Base-by-base conservation (phyloP, 192 early-diverging fungal species). In the Rhizoclosmatium globosum region DNA sequence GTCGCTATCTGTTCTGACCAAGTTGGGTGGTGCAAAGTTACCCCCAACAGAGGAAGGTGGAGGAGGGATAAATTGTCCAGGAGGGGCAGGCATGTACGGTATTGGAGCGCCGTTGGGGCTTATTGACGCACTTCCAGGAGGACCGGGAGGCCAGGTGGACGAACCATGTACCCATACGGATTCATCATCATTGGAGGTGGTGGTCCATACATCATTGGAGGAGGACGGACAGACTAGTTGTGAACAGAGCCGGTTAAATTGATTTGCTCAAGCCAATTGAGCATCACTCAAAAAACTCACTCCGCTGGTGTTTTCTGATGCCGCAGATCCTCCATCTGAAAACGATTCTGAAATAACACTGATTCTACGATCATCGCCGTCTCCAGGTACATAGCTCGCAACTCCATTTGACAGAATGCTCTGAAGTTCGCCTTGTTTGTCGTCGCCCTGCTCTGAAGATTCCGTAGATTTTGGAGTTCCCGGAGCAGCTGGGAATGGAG, bases 121-220 rank as follows among this genome's bases (percentile, higher is more conserved):
- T 21, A 47, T 42, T 47, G 66, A 42, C 4, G 60, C 57, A 2
- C 44, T 42, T 21, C 62, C 62, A 9, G 66, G 17, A 2, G 19
- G 15, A 21, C 74, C 74, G 42, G 64, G 74, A 3, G 74, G 13
- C 74, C 74, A 1, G 74, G 74, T 4, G 74, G 74, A n/a, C 74
- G 48, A 6, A 66, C 66, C 61, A 64, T 67, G 64, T 62, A 76
- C 2, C n/a, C 62, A 41, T 56, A 64, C 4, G 61, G 53, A 46
- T 6, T 61, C 74, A 67, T 66, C 48, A 76, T 76, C 74, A 76
- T 64, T 1, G 48, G 61, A 9, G 45, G 69, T 43, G 46, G 38
- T 68, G 38, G 38, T 15, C 21, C 48, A 64, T 59, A 71, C 69
- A 71, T 76, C 59, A 76, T 62, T 38, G 21, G 57, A 41, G 73